Base-by-base conservation (phyloP, 306 rosid species). In the Fagus crenata region DNA sequence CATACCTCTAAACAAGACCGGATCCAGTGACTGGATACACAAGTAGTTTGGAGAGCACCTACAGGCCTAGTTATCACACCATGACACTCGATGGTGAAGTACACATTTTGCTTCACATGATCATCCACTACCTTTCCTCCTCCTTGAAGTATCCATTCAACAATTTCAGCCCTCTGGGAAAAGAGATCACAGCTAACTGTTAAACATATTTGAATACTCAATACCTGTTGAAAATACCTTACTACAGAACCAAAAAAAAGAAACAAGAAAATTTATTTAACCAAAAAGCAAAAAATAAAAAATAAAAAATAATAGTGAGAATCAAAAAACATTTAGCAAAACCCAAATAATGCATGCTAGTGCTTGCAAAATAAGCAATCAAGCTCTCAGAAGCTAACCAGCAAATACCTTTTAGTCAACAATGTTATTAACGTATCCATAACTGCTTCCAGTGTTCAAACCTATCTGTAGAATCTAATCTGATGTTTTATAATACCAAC, bases 11-110 rank as follows among this genome's bases (percentile, higher is more conserved):
- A 87, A 85, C 96, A 92, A 46, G 92, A 90, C 65, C 97, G 91
- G 80, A 95, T 84, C 98, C 98, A 90, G 53, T 95, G 98, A 81
- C 96, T 92, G 74, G 98, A 95, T 79, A 95, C 79, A 43, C 74
- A 77, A 1, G 77, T 77, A 77, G 81, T 82, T 73, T 49, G 89
- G 33, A 75, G 65, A 76, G 73, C 77, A 42, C 69, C 83, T 6
- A 63, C 55, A 75, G 77, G 73, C 61, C 53, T 85, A 49, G 88
- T 84, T 69, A 73, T 79, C 69, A 64, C 85, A 67, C 98, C 97
- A 81, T 95, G 98, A 81, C 96, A 84, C 82, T 88, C 97, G 74
- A 95, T 80, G 58, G 72, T 88, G 81, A 87, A 92, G 79, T 89
- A 89, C 77, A 74, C 90, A 67, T 73, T 81, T 77, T 84, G 86